Percentiles rank a stretch among this genome's conserved stretches.
Conservation (phyloP, 2,329 filamentous ascomycete species). For the Trichophyton simii region DNA sequence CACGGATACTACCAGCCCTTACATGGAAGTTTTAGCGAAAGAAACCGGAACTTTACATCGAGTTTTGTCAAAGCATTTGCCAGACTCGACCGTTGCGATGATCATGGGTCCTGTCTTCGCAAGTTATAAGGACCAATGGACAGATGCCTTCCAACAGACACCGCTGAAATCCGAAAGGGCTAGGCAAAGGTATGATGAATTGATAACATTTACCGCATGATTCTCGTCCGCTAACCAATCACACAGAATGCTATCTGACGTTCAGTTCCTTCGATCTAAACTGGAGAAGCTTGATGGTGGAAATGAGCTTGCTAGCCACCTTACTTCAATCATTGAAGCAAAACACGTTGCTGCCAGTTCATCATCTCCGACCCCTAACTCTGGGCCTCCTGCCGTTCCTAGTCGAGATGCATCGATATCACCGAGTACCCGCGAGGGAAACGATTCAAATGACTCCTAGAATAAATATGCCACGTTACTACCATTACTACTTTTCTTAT, state of each 20-base stretch:
- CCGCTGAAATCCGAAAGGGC: constrained; percentile 54
- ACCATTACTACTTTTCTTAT: not conserved
- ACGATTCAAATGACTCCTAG: not conserved
- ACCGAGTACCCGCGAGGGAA: not conserved
- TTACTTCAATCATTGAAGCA: constrained; percentile 41
- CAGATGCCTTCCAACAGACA: constrained; percentile 54
- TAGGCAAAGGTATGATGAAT: constrained; percentile 50
- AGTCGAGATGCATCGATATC: not conserved
- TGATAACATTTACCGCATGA: not conserved
- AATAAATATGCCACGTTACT: not conserved
- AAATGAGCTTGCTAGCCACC: constrained; percentile 56
- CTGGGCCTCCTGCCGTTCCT: not conserved
- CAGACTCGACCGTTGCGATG: constrained; percentile 60
- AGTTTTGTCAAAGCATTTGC: constrained; percentile 69
- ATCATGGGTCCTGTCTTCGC: constrained; percentile 80
- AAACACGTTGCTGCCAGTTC: constrained; percentile 22
- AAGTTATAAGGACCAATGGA: constrained; percentile 69
- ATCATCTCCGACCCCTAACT: not conserved
- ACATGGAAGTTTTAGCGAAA: constrained; percentile 78
- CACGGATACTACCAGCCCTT: constrained; percentile 45
- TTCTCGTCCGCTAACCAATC: not conserved
- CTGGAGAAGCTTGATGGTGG: constrained; percentile 70
- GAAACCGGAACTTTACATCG: constrained; percentile 77
- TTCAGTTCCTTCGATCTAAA: constrained; percentile 57
- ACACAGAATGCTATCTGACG: constrained; percentile 60